Evolutionary conservation across 2,329 filamentous ascomycete genomes (phyloP).

Genomic region (Penicillium brevicompactum): DNA sequence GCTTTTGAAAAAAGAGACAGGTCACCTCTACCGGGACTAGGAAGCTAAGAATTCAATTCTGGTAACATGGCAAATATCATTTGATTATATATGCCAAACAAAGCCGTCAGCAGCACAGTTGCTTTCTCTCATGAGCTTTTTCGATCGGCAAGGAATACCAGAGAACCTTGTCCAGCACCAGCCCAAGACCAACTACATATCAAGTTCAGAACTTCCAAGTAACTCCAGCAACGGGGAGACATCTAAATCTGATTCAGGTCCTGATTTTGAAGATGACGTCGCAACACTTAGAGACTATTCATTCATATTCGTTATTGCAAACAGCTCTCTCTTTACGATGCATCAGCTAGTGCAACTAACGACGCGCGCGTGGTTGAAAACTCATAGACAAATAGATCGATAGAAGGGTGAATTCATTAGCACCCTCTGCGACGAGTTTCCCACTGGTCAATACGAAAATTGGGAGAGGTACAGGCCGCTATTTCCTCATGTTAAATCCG

Average conservation of each 20-base stretch:
- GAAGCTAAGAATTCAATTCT: slow-evolving; percentile 28
- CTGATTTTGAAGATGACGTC: slow-evolving; percentile 25
- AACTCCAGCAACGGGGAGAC: not conserved
- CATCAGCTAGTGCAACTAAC: slow-evolving; percentile 31
- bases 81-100: slow-evolving; percentile 27
- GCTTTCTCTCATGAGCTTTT: slow-evolving; percentile 32
- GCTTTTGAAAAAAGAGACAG: slow-evolving; percentile 34
- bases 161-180: slow-evolving; percentile 16
- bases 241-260: not conserved
- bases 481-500: slow-evolving; percentile 28
- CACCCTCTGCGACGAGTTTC: slow-evolving; percentile 23
- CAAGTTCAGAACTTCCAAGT: not conserved
- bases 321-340: slow-evolving; percentile 24
- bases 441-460: slow-evolving; percentile 24
- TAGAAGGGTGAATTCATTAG: slow-evolving; percentile 29
- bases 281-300: slow-evolving; percentile 19
- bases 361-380: slow-evolving; percentile 28
- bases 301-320: slow-evolving; percentile 16
- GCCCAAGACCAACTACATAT: not conserved
- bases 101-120: slow-evolving; percentile 26
- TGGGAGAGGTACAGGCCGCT: slow-evolving; percentile 26
- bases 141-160: slow-evolving; percentile 31
- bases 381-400: slow-evolving; percentile 21
- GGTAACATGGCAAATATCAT: slow-evolving; percentile 35
- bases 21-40: slow-evolving; percentile 22